A percentile compares a stretch with the other conserved stretches of the same genome.
Evolutionary conservation across 2,329 filamentous ascomycete genomes (phyloP).

Genomic region (Metarhizium album): DNA sequence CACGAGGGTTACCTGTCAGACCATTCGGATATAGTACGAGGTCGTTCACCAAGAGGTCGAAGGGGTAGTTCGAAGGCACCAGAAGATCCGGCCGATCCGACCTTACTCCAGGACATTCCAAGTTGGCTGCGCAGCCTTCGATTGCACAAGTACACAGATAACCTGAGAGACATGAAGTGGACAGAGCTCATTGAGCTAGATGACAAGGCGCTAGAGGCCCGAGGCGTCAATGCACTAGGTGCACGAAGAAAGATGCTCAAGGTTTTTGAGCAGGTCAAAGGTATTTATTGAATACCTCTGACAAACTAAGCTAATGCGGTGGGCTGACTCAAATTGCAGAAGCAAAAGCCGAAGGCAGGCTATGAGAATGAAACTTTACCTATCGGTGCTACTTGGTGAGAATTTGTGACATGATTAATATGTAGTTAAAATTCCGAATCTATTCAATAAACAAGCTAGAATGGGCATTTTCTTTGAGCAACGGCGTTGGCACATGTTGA

Average conservation of each 20-base stretch:
- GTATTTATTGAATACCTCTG: conserved; percentile 26
- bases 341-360: conserved; percentile 63
- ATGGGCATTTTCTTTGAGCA: not conserved
- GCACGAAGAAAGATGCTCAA: conserved; percentile 97
- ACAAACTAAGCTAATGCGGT: not conserved
- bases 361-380: conserved; percentile 21
- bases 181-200: conserved; percentile 84
- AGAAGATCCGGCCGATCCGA: conserved; percentile 90
- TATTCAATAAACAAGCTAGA: not conserved
- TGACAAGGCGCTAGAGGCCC: conserved; percentile 83
- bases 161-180: conserved; percentile 96
- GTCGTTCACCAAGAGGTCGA: conserved; percentile 82
- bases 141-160: conserved; percentile 97
- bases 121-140: conserved; percentile 90
- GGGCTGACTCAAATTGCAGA: conserved; percentile 33
- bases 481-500: not conserved
- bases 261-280: conserved; percentile 94
- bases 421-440: not conserved
- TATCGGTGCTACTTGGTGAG: not conserved
- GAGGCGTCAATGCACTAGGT: conserved; percentile 89
- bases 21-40: conserved; percentile 81
- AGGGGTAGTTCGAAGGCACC: conserved; percentile 94
- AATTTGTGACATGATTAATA: not conserved
- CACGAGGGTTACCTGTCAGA: conserved; percentile 88
- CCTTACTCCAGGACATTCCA: conserved; percentile 86